Conservation (phyloP, 768 basidiomycete genomes). For the Lentinula aciculospora region DNA sequence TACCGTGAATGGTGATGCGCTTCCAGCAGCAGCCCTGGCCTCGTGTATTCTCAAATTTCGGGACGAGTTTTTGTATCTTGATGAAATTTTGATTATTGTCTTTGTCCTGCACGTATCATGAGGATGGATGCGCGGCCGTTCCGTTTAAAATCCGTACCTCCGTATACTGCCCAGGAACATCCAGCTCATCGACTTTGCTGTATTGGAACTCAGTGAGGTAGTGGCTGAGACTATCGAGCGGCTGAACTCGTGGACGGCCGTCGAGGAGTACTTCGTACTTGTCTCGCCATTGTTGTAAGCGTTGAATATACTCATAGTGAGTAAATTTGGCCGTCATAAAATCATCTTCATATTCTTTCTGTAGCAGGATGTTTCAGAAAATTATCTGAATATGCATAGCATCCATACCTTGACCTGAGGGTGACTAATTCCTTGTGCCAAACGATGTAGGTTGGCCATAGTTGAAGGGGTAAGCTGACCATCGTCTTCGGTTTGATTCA, state of each 20-base stretch:
- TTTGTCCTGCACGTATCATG: constrained; percentile 62
- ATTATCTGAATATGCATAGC: not conserved
- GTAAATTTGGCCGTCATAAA: constrained; percentile 76
- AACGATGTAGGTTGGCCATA: constrained; percentile 48
- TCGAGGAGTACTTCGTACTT: constrained; percentile 84
- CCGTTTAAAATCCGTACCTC: constrained; percentile 61
- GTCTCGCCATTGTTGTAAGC: constrained; percentile 91
- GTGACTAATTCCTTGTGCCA: constrained; percentile 50
- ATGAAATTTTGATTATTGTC: constrained; percentile 90
- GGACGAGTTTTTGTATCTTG: constrained; percentile 84
- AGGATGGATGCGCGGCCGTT: not conserved
- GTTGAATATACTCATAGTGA: constrained; percentile 81
- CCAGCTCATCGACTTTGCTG: constrained; percentile 94
- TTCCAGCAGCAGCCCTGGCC: constrained; percentile 85
- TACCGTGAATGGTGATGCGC: constrained; percentile 85
- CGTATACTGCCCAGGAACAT: constrained; percentile 98
- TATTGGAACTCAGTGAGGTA: constrained; percentile 98
- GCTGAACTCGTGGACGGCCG: constrained; percentile 73
- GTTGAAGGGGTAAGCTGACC: constrained; percentile 54
- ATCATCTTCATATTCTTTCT: constrained; percentile 91
- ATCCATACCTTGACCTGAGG: constrained; percentile 50
- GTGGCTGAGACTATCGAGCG: constrained; percentile 82
- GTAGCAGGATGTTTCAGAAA: constrained; percentile 11
- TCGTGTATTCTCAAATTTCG: constrained; percentile 87
- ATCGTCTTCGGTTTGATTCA: constrained; percentile 63